phyloP scores from a whole-genome alignment of 2,329 filamentous ascomycete species.

The Biscogniauxia sp. region DNA sequence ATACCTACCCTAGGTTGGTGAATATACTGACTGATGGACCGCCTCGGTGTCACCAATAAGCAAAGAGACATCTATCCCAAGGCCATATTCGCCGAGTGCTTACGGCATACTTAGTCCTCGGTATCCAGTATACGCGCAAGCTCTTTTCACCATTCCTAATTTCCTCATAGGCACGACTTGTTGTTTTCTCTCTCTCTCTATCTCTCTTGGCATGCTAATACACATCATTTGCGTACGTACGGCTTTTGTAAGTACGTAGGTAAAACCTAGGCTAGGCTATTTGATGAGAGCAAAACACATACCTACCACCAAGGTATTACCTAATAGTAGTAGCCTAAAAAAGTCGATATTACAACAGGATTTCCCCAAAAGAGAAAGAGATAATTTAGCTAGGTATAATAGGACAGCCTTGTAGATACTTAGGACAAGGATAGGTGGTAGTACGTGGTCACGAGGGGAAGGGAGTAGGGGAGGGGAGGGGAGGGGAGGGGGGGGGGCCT shows the following conservation, averaged over 20 bases:
- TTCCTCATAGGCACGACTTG: not conserved
- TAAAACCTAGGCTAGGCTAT: too few relatives aligned
- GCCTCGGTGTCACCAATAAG: too few relatives aligned
- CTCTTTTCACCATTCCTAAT: not conserved
- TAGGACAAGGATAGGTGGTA: not conserved
- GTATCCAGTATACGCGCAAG: not conserved
- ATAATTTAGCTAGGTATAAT: too few relatives aligned
- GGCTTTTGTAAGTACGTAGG: too few relatives aligned
- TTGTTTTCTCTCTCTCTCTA: too few relatives aligned
- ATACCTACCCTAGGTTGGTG: too few relatives aligned
- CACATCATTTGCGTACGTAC: not conserved
- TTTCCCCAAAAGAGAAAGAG: too few relatives aligned
- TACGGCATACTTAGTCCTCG: not conserved
- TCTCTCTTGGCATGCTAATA: not conserved
- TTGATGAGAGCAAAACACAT: not conserved
- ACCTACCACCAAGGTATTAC: not conserved
- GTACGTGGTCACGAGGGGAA: not conserved
- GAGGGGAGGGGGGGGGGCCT: too few relatives aligned
- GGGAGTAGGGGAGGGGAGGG: too few relatives aligned
- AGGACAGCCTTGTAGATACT: not conserved
- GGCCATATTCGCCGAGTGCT: not conserved
- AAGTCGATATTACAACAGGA: not conserved
- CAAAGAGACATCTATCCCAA: too few relatives aligned
- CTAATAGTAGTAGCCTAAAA: not conserved
- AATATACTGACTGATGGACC: too few relatives aligned